Base-by-base conservation (phyloP, 495 filamentous ascomycete genomes). In the Penicillium simplicissimum region DNA sequence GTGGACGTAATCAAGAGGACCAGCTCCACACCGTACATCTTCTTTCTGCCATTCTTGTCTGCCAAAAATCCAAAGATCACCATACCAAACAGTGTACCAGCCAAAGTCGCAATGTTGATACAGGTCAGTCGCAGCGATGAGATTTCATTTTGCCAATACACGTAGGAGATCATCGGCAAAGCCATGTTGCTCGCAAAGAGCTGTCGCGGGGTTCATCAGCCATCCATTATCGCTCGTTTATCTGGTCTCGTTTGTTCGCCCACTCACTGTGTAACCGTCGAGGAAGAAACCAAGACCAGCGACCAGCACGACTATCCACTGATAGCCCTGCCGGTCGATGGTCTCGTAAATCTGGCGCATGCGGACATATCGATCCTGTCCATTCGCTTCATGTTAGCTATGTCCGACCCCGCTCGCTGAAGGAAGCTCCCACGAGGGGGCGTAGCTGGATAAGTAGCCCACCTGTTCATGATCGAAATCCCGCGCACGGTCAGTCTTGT, bases 221-320 rank as follows among this genome's bases (percentile, higher is more conserved):
- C 15, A n/a, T 36, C 11, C 17, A n/a, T 34, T 4, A 53, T 21
- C 9, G 8, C 34, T 35, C 36, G 4, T 21, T 36, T 25, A 10
- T 13, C 38, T 34, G 25, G 34, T 28, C 14, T 9, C 28, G 10
- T 19, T 14, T 28, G 23, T 21, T 53, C 14, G 51, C 19, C 34
- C 8, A 71, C 74, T 56, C 53, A 93, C 88, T 38, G 84, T 85
- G 61, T 88, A 89, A 61, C 84, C 85, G 73, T 88, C 86, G 10
- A 87, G 86, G 55, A 90, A 83, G 66, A 90, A 90, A 17, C 87
- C 87, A 1, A 86, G 82, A 17, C 84, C 86, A 13, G 87, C 85
- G 5, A 90, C 87, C 8, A 82, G 70, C 8, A 83, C 80, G 13
- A 82, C 78, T 33, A 80, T 67, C 76, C 77, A 79, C 68, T 81